Evolutionary conservation across 371 early-diverging fungal species (phyloP), one percentile per base, ranked within the genome.

Genomic region (Chytridium lagenaria): DNA sequence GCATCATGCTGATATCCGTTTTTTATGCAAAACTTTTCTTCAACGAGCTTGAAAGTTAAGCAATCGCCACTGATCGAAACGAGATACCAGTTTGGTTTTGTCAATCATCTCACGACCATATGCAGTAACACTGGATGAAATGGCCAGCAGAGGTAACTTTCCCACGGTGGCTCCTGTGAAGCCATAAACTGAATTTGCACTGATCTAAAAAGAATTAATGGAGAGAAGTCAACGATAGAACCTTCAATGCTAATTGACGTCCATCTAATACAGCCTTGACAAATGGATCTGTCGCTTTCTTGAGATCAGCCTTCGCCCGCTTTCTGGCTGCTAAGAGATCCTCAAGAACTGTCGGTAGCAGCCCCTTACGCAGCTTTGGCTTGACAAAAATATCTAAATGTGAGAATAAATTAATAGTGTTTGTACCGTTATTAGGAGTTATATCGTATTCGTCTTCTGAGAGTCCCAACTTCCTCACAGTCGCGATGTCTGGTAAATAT

Each of bases 101-200:
- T 95, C 90, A 85, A 99, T 99, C 99, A 99, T 99, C 31, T 90
- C 91, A 74, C 99, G 93, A 28, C 99, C 99, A 83, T 93, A 99
- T 0, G 98, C 92, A 2, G 99, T 99, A 37, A 97, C 97, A 82
- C 96, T 96, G n/a, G 97, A 93, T 22, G 99, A 99, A 51, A 99
- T 98, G 74, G 97, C 95, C 39, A 99, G 83, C 81, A 99, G 96
- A 0, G 99, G 99, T 30, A 99, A 87, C 72, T 96, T 94, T 31
- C 99, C 99, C 38, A 94, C 90, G 15, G 95, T 93, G 0, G 99
- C 98, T 49, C 99, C 99, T 7, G 99, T 99, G 77, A 99, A 99
- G 28, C 99, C 99, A 82, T 99, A 99, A 7, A 99, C 98, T 10
- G 99, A 98, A 80, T 99, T 99, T 49, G 99, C 99, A 80, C 95